Evolutionary conservation across 1,284 basidiomycete species (phyloP).

Genomic region (Ganoderma sinense): DNA sequence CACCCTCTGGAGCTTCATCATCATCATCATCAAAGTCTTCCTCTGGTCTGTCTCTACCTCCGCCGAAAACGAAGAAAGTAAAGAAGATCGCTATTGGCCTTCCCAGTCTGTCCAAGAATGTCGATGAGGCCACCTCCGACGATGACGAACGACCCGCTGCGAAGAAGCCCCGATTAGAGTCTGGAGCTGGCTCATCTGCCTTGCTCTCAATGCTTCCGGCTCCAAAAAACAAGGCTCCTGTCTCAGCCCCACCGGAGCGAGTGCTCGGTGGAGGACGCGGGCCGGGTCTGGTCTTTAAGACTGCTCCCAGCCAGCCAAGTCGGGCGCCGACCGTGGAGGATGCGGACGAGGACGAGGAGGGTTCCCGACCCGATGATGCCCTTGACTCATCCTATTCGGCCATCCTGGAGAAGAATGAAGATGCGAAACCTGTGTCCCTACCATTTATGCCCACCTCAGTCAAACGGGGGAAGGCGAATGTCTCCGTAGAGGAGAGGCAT

Average conservation of each 20-base stretch:
- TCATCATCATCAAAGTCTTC: slow-evolving; percentile 41
- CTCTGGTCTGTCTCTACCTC: slow-evolving; percentile 42
- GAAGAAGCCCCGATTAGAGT: slow-evolving; percentile 63
- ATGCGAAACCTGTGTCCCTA: slow-evolving; percentile 38
- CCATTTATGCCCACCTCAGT: slow-evolving; percentile 67
- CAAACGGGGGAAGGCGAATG: slow-evolving; percentile 63
- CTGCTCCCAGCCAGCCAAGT: slow-evolving; percentile 30
- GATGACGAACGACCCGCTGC: slow-evolving; percentile 53
- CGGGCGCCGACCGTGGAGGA: slow-evolving; percentile 35
- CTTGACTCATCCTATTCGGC: slow-evolving; percentile 21
- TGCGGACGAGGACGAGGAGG: slow-evolving; percentile 31
- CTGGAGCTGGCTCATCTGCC: slow-evolving; percentile 68
- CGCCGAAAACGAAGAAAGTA: slow-evolving; percentile 46
- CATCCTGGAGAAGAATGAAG: slow-evolving; percentile 24
- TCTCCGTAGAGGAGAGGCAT: slow-evolving; percentile 63
- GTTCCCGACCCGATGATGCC: slow-evolving; percentile 1
- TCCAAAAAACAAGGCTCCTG: slow-evolving; percentile 66
- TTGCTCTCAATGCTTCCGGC: slow-evolving; percentile 79
- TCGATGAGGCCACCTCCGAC: slow-evolving; percentile 44
- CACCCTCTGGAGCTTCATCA: slow-evolving; percentile 31
- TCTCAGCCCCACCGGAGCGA: slow-evolving; percentile 52
- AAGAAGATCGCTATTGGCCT: slow-evolving; percentile 79
- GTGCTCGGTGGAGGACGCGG: slow-evolving; percentile 72
- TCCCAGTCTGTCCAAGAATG: slow-evolving; percentile 56
- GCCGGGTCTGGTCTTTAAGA: slow-evolving; percentile 65